phyloP scores from a whole-genome alignment of 441 rosid species.

The Populus hybrid region DNA sequence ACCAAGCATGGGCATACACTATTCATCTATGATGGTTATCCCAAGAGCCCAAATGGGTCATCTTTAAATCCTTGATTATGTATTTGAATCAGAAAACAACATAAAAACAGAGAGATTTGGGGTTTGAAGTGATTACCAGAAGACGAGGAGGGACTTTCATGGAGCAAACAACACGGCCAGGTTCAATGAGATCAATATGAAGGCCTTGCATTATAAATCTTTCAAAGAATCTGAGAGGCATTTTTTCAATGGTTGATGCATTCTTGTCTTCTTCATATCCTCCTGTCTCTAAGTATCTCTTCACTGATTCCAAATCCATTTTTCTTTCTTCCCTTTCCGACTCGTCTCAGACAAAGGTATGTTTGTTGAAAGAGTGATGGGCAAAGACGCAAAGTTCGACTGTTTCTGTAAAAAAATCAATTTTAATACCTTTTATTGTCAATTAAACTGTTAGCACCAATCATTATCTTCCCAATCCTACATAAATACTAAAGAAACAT shows the following conservation, averaged over 20 bases:
- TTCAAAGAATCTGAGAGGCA: slow-evolving; percentile 59
- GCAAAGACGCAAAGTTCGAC: not conserved
- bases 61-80: not conserved
- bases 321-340: not conserved
- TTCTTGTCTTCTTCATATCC: slow-evolving; percentile 45
- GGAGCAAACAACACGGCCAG: slow-evolving; percentile 77
- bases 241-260: slow-evolving; percentile 28
- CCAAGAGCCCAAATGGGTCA: not conserved
- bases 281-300: slow-evolving; percentile 19
- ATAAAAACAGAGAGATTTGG: not conserved
- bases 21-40: not conserved
- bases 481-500: too few relatives aligned
- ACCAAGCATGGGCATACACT: not conserved
- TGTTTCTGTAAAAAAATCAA: too few relatives aligned
- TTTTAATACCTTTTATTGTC: too few relatives aligned
- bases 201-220: slow-evolving; percentile 59
- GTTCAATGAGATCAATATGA: slow-evolving; percentile 50
- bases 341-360: not conserved
- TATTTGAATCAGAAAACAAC: not conserved
- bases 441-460: too few relatives aligned
- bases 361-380: not conserved
- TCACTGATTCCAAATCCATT: slow-evolving; percentile 1
- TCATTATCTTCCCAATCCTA: too few relatives aligned
- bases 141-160: slow-evolving; percentile 74
- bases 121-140: slow-evolving; percentile 35